Conservation (phyloP, 176 grass and related monocot species). For the Avena atlantica region DNA sequence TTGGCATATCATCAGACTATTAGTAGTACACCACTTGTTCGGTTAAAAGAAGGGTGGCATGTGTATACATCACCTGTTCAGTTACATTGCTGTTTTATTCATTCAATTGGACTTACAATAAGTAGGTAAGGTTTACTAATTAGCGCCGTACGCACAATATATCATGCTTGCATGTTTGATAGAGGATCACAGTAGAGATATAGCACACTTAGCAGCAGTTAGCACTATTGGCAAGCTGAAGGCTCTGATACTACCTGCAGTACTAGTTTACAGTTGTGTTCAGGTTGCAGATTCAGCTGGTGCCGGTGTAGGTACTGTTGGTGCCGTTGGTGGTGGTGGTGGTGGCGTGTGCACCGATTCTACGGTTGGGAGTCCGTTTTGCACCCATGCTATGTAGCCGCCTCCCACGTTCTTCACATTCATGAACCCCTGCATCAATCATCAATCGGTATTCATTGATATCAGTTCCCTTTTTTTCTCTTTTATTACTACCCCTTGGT, state of each 20-base stretch:
- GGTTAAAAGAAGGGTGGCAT: no score
- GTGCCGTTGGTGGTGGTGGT: neutral
- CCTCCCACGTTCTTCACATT: slow-evolving; percentile 56
- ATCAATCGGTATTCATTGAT: neutral
- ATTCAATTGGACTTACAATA: no score
- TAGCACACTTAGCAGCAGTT: neutral
- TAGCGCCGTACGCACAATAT: no score
- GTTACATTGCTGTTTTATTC: neutral
- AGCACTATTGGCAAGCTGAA: neutral
- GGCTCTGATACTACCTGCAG: neutral
- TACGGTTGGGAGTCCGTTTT: neutral
- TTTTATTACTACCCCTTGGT: no score
- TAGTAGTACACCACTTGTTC: no score
- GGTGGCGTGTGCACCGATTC: neutral
- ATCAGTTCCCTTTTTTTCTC: neutral
- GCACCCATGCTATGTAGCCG: slow-evolving; percentile 37
- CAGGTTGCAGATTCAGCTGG: neutral
- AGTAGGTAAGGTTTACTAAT: no score
- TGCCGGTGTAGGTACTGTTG: neutral
- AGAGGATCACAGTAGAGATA: neutral
- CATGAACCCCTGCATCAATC: slow-evolving; percentile 39
- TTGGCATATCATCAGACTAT: neutral
- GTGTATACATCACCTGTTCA: neutral
- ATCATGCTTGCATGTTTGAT: no score
- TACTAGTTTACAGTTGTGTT: neutral